Evolutionary conservation across 805 yeast species (phyloP).

Genomic region (Ogataea ganodermae): DNA sequence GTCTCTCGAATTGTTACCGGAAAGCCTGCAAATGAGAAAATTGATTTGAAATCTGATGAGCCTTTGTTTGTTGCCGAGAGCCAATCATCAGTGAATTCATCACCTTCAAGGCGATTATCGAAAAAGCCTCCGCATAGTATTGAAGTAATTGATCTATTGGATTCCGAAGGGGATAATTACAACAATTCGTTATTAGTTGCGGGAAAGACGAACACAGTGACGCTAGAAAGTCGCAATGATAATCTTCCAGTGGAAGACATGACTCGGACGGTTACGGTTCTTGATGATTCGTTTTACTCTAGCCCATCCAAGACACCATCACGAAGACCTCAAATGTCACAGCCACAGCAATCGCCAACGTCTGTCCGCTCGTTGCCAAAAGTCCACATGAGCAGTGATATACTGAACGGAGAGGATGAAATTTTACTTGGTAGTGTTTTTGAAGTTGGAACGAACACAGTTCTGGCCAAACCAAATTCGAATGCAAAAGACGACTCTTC

Average conservation of each 20-base stretch:
- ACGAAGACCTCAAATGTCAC: background rate
- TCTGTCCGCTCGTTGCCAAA: background rate
- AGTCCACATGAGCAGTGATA: constrained; percentile 8
- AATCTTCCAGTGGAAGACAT: background rate
- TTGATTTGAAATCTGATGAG: background rate
- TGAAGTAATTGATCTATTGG: constrained; percentile 15
- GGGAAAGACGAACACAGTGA: background rate
- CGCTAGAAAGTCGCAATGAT: background rate
- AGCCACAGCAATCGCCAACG: background rate
- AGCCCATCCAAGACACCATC: background rate
- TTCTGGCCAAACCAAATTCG: background rate
- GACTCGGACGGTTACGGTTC: background rate
- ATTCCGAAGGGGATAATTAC: constrained; percentile 12
- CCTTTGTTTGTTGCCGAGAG: constrained; percentile 12
- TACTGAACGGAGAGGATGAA: constrained; percentile 9
- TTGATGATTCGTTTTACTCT: constrained; percentile 2
- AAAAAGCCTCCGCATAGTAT: background rate
- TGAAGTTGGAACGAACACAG: constrained; percentile 15
- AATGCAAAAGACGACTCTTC: background rate
- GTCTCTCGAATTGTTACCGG: background rate
- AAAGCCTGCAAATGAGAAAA: background rate
- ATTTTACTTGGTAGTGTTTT: constrained; percentile 11
- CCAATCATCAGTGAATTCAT: constrained; percentile 1
- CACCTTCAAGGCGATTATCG: constrained; percentile 3
- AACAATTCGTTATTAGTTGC: no score